Base-by-base conservation (phyloP, 495 filamentous ascomycete genomes). In the Immersiella caudata region DNA sequence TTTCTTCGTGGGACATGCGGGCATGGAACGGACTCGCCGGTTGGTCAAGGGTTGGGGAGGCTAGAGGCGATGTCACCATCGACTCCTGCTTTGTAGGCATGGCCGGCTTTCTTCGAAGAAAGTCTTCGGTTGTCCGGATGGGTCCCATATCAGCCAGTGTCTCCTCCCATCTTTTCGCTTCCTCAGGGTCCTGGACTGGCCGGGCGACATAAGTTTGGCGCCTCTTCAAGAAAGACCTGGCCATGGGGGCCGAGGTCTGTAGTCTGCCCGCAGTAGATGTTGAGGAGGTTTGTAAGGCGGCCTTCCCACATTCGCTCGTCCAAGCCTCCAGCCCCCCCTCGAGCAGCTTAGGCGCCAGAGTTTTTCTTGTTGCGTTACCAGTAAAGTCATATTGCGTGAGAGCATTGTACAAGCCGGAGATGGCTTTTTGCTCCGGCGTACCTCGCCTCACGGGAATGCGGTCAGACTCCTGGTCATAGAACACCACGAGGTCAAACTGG, bases 241-340 rank as follows among this genome's bases (percentile, higher is more conserved):
- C 55, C 54, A 74, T 50, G 6, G 66, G 72, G 7, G 70, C 65
- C 50, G 66, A 70, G 35, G 67, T 51, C 64, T 74, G 64, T 26
- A 64, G 35, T 33, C 18, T 63, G 24, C 54, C 56, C 8, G 60
- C 25, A 1, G 65, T 18, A 1, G 57, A 67, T 0, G 78, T 70
- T 27, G 73, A 68, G 9, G 75, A 78, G 16, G 71, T 74, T 64
- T 82, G 70, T 22, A 97, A 82, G 2, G 89, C 88, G 66, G 86
- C 83, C n/a, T 76, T 77, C 16, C 96, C 94, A 55, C 96, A 74
- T 16, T 94, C 74, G 72, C 91, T 87, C 27, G 89, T 83, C 95
- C 95, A 99, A 50, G 92, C 90, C 59, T 93, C 87, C 16, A 98
- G 76, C 0, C 95, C 95, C 18, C 94, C 96, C 18, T 83, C 76